Evolutionary conservation across 768 basidiomycete species (phyloP), one percentile per base, ranked within the genome.

Genomic region (Psilocybe subaeruginosa): DNA sequence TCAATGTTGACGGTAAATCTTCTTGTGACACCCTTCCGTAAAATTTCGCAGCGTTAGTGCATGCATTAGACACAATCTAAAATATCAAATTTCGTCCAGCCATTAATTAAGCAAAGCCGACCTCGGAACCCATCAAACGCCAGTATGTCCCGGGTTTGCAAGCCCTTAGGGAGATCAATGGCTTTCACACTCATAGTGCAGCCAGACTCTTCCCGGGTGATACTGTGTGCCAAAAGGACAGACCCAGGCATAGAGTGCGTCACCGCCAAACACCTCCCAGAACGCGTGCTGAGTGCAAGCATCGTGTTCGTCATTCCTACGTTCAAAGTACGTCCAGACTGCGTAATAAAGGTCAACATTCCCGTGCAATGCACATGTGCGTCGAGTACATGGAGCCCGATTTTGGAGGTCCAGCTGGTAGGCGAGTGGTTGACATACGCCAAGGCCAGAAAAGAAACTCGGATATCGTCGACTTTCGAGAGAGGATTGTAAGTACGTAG

Each of bases 81-180:
- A 30, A 71, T 62, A 19, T 71, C 68, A 23, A 71, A 68, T 39
- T 58, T 54, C 8, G 65, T 63, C 67, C 65, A 71, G 14, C 70
- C 68, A 50, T 61, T 57, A 12, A 69, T 63, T 39, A 69, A 60
- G 48, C 68, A 69, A 29, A 71, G 47, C 47, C 70, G 63, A n/a
- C 70, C 70, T 19, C 66, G 64, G 31, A 63, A 56, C 9, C 70
- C 70, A 56, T 69, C 68, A 57, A 69, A 68, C 3, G 66, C 60
- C 3, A 71, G 43, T 65, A 71, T 60, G 46, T 68, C 62, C 37
- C 68, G 63, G 48, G 61, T 68, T 49, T 68, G 64, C 53, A 68
- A 50, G 29, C 64, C 67, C 29, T 62, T 54, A 14, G 68, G 68
- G 7, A 68, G 56, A 52, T 66, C 64, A 11, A 71, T 14, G 30